These are phyloP conservation scores for Cytidiella melzeri DNA, from an alignment of 768 basidiomycete genomes.

Conservation along the genomic window DNA sequence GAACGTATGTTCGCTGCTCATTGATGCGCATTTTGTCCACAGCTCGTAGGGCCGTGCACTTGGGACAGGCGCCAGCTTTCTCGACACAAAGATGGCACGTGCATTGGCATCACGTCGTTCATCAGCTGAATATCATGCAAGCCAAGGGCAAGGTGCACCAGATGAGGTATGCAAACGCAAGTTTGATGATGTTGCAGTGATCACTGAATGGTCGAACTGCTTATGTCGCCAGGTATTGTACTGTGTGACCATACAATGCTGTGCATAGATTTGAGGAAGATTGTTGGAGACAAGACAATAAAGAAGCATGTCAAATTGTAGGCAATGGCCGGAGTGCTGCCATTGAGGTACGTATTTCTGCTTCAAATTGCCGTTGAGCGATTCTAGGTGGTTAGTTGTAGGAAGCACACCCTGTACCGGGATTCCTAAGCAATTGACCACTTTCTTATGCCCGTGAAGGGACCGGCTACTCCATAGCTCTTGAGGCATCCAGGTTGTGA, in stretches of 20 bases:
- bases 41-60: neutral
- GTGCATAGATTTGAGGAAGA: constrained; percentile 19
- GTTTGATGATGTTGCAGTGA: too few relatives aligned
- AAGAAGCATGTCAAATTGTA: constrained; percentile 27
- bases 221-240: neutral
- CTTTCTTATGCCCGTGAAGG: constrained; percentile 17
- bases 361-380: constrained; percentile 33
- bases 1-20: neutral
- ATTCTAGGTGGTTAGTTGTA: constrained; percentile 37
- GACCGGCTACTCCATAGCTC: constrained; percentile 32
- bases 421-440: constrained; percentile 18
- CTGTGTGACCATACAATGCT: neutral
- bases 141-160: too few relatives aligned
- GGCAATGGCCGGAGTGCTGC: constrained; percentile 23
- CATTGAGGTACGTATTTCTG: constrained; percentile 22
- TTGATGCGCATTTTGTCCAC: constrained; percentile 9
- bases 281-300: constrained; percentile 13
- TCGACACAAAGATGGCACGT: neutral
- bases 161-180: too few relatives aligned
- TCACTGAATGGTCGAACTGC: too few relatives aligned
- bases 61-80: neutral
- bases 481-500: constrained; percentile 20
- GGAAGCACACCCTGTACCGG: constrained; percentile 26
- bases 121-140: constrained; percentile 1
- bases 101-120: constrained; percentile 1